phyloP scores from a whole-genome alignment of 2,329 filamentous ascomycete genomes.

The Hysterium pulicare region DNA sequence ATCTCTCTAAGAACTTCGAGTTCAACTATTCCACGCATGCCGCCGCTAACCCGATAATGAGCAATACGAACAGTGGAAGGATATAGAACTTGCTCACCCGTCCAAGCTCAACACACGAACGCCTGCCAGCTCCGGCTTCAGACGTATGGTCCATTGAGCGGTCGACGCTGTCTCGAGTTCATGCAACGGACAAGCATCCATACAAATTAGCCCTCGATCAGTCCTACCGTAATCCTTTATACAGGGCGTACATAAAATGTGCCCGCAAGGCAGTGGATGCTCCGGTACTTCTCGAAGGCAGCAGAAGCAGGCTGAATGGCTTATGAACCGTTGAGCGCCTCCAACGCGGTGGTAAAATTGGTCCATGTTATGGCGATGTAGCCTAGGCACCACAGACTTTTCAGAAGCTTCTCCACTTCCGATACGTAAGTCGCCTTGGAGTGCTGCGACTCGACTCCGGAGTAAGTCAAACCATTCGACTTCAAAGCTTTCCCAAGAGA shows the following conservation, averaged over 20 bases:
- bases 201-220: slow-evolving; percentile 8
- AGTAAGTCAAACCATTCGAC: slow-evolving; percentile 10
- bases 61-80: neutral
- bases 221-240: slow-evolving; percentile 30
- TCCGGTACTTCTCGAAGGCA: slow-evolving; percentile 45
- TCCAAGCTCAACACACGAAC: slow-evolving; percentile 42
- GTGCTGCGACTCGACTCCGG: slow-evolving; percentile 14
- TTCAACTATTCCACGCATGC: slow-evolving; percentile 46
- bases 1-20: slow-evolving; percentile 43
- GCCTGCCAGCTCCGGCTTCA: slow-evolving; percentile 37
- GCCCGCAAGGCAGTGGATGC: slow-evolving; percentile 46
- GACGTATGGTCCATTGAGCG: slow-evolving; percentile 17
- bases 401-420: too few relatives aligned
- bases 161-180: slow-evolving; percentile 7
- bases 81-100: slow-evolving; percentile 32
- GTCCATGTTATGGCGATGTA: slow-evolving; percentile 22
- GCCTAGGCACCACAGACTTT: slow-evolving; percentile 19
- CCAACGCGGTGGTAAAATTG: slow-evolving; percentile 33
- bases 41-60: slow-evolving; percentile 34
- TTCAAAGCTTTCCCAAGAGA: slow-evolving; percentile 22
- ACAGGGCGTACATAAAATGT: slow-evolving; percentile 45
- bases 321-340: slow-evolving; percentile 26
- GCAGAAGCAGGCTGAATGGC: slow-evolving; percentile 46
- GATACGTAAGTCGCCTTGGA: slow-evolving; percentile 9
- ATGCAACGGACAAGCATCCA: slow-evolving; percentile 30